Evolutionary conservation across 352 stramenopile species (phyloP).

Genomic region (Ochromonadaceae sp.): DNA sequence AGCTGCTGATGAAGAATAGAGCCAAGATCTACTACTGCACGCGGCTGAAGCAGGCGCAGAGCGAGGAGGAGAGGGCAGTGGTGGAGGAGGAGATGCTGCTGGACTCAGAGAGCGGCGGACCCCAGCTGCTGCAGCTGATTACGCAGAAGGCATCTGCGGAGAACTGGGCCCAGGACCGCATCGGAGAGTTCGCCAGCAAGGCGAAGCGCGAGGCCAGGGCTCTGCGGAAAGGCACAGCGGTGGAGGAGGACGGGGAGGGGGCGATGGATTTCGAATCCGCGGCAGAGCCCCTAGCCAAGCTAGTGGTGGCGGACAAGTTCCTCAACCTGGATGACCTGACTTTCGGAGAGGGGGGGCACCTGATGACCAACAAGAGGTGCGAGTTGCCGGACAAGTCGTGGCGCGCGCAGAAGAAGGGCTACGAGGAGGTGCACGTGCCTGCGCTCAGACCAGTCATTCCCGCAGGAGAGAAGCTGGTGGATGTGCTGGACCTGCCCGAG

Average conservation of each 20-base stretch:
- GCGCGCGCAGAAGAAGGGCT: conserved; percentile 91
- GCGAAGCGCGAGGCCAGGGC: conserved; percentile 37
- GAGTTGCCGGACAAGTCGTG: conserved; percentile 86
- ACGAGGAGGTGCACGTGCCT: conserved; percentile 98
- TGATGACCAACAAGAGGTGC: conserved; percentile 96
- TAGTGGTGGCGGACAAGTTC: conserved; percentile 39
- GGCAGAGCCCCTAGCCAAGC: not conserved
- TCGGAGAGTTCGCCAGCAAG: conserved; percentile 57
- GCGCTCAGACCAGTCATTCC: conserved; percentile 52
- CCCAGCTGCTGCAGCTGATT: conserved; percentile 70
- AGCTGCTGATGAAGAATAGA: conserved; percentile 85
- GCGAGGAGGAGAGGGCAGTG: conserved; percentile 60
- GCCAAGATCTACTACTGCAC: conserved; percentile 90
- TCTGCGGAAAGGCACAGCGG: conserved; percentile 17
- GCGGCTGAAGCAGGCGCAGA: conserved; percentile 84
- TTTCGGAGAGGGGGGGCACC: conserved; percentile 83
- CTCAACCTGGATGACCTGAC: conserved; percentile 84
- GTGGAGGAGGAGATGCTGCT: conserved; percentile 71
- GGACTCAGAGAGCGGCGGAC: conserved; percentile 65
- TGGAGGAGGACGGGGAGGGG: conserved; percentile 4
- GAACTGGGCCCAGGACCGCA: conserved; percentile 81
- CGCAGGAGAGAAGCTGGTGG: conserved; percentile 45
- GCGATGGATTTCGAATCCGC: not conserved
- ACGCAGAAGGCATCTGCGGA: conserved; percentile 62
- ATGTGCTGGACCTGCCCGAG: conserved; percentile 74